Evolutionary conservation across 1,284 basidiomycete species (phyloP).

Genomic region (Naganishia albida): DNA sequence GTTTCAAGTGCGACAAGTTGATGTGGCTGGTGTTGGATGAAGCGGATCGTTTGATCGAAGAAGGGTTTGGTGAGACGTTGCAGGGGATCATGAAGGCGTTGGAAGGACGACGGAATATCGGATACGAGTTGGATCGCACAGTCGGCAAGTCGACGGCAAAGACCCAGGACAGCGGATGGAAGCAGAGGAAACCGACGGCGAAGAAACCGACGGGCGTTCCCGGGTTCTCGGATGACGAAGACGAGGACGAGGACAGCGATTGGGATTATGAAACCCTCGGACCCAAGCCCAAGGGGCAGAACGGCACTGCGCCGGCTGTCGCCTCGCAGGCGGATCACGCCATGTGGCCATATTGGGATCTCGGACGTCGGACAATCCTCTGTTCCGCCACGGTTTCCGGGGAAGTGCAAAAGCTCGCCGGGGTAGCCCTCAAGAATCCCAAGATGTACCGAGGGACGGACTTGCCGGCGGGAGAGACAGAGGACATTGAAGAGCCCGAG

Average conservation of each 20-base stretch:
- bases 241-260: constrained; percentile 29
- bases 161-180: constrained; percentile 57
- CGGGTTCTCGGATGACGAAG: constrained; percentile 30
- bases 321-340: constrained; percentile 18
- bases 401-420: constrained; percentile 90
- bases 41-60: constrained; percentile 83
- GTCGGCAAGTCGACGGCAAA: constrained; percentile 9
- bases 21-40: constrained; percentile 97
- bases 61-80: constrained; percentile 65
- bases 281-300: constrained; percentile 1
- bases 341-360: constrained; percentile 66
- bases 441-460: constrained; percentile 54
- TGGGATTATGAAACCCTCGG: constrained; percentile 34
- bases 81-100: constrained; percentile 82
- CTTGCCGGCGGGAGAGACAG: constrained; percentile 33
- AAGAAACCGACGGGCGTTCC: constrained; percentile 16
- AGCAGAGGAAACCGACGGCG: constrained; percentile 36
- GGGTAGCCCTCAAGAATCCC: constrained; percentile 66
- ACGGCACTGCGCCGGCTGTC: constrained; percentile 1
- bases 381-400: constrained; percentile 97
- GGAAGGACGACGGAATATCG: constrained; percentile 74
- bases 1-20: constrained; percentile 88
- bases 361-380: constrained; percentile 75
- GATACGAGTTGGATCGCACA: constrained; percentile 63
- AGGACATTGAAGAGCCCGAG: constrained; percentile 29